These are phyloP conservation scores for Colletotrichum magnum DNA, from an alignment of 2,329 filamentous ascomycete species.

Conservation along the genomic window DNA sequence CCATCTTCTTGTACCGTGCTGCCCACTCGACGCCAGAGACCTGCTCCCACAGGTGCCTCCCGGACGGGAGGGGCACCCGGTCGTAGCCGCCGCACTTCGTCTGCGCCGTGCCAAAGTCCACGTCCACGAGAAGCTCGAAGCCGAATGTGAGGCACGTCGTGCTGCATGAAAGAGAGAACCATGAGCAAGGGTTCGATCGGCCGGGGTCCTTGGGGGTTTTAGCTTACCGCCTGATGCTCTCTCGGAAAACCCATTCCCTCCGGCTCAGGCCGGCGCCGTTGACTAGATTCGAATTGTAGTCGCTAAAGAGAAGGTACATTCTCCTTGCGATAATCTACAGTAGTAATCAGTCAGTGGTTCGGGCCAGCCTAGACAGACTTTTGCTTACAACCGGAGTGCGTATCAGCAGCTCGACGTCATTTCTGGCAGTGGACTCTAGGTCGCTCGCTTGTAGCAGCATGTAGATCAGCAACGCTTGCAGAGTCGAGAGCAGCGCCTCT, in stretches of 20 bases:
- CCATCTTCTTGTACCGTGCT: conserved; percentile 17
- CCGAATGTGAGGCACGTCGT: conserved; percentile 26
- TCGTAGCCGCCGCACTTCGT: conserved; percentile 13
- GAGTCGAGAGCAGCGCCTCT: conserved; percentile 11
- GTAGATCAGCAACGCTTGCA: conserved; percentile 25
- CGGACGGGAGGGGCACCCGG: conserved; percentile 10
- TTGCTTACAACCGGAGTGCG: conserved; percentile 8
- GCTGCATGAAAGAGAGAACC: neutral
- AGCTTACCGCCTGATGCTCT: conserved; percentile 21
- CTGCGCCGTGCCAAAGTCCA: neutral
- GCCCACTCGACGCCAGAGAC: conserved; percentile 26
- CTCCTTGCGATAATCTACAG: too few species aligned
- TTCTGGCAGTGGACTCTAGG: conserved; percentile 8
- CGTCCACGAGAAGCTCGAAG: conserved; percentile 27
- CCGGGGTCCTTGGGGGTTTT: neutral
- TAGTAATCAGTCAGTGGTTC: neutral
- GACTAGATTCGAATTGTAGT: conserved; percentile 11
- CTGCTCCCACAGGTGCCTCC: conserved; percentile 25
- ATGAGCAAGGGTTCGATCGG: neutral
- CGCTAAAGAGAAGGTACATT: neutral
- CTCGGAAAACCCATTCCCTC: conserved; percentile 20
- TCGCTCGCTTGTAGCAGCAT: conserved; percentile 26
- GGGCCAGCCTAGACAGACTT: neutral
- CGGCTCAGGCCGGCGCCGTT: conserved; percentile 8
- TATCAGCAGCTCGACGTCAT: conserved; percentile 7